Evolutionary conservation across 108 stramenopile species (phyloP).

Genomic region (Pelagomonas calceolata): DNA sequence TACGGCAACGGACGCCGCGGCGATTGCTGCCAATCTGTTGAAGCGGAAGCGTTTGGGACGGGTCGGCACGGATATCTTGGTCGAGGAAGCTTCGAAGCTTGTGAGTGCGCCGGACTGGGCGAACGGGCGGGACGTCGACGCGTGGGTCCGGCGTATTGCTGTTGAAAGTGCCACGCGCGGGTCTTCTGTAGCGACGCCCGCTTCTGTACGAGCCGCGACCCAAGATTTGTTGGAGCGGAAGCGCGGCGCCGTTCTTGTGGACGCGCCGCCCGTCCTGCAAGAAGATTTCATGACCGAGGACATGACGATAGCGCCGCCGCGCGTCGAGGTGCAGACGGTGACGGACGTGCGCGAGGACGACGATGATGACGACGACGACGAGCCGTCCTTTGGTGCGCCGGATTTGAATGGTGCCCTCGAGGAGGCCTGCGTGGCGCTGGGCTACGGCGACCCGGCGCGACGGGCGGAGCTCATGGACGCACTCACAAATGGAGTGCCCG

Average conservation of each 20-base stretch:
- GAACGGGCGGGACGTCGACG: neutral
- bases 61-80: neutral
- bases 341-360: neutral
- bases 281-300: no score
- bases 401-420: neutral
- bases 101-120: neutral
- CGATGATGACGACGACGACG: no score
- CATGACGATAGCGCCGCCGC: no score
- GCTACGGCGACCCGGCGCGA: neutral
- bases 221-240: neutral
- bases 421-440: neutral
- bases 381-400: no score
- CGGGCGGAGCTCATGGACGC: neutral
- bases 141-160: neutral
- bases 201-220: neutral
- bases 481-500: neutral
- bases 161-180: neutral
- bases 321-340: neutral
- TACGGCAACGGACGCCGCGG: slow-evolving; percentile 25
- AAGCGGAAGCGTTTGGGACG: slow-evolving; percentile 2
- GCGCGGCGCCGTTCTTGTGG: no score
- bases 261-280: no score
- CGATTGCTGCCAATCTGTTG: neutral
- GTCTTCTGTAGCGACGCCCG: neutral
- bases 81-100: neutral